A percentile compares a stretch with the other conserved stretches of the same genome.
Conservation (phyloP, 306 rosid genomes). For the Vigna hirtella region DNA sequence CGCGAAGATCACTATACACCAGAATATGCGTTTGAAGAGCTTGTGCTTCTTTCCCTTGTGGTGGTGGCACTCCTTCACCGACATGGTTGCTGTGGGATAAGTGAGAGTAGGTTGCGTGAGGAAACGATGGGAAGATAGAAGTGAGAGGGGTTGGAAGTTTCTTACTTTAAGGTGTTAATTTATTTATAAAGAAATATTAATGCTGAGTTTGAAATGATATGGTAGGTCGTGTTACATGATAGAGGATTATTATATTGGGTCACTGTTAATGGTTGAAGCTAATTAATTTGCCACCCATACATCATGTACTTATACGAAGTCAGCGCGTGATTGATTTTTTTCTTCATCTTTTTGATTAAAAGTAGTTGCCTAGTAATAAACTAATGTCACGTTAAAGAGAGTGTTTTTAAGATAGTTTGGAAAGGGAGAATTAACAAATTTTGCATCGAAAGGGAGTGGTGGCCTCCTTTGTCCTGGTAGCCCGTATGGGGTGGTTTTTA, state of each 20-base stretch:
- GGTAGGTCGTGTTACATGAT: conserved; percentile 35
- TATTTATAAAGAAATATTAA: conserved; percentile 16
- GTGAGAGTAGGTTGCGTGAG: not conserved
- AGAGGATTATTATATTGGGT: not conserved
- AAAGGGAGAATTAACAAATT: not conserved
- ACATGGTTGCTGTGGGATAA: conserved; percentile 43
- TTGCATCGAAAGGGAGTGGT: not conserved
- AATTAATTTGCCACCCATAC: conserved; percentile 14
- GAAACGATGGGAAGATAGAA: not conserved
- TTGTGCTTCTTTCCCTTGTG: conserved; percentile 52
- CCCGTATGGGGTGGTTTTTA: not conserved
- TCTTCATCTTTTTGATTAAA: not conserved
- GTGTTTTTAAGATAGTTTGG: not conserved
- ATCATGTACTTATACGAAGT: not conserved
- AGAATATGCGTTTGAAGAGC: conserved; percentile 40
- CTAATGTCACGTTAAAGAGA: not conserved
- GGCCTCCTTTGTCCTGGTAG: conserved; percentile 6
- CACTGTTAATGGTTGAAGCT: not conserved
- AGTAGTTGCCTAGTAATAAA: not conserved
- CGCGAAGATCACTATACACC: conserved; percentile 53
- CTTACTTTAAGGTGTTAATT: conserved; percentile 3
- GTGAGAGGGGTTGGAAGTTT: not conserved
- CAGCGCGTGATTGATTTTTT: not conserved
- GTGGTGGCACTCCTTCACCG: conserved; percentile 63
- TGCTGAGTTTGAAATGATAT: conserved; percentile 34